Evolutionary conservation across 2,329 filamentous ascomycete species (phyloP), one percentile per base, ranked within the genome.

Genomic region (Ascochyta fabae): DNA sequence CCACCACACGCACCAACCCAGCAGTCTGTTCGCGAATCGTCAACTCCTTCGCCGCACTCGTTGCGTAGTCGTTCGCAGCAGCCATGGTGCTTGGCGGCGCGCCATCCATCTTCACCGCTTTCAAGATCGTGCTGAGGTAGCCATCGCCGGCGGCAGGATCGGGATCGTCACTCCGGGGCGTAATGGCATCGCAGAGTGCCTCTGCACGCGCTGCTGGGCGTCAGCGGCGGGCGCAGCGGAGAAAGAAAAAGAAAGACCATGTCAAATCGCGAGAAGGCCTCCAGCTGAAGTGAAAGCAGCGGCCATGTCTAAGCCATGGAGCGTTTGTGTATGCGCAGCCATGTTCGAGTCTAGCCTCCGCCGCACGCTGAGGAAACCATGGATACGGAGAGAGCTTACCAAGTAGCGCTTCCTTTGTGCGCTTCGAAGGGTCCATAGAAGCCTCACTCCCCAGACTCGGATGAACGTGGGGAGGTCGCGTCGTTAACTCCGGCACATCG

Each of bases 1-100:
- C 16, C 23, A 29, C 29, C 15, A 12, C 6, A 63, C 77, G 53
- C 70, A 86, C 84, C 70, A 88, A 70, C 13, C 83, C 82, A 10
- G 83, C 80, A 4, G 83, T 84, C 65, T 87, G 84, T 6, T 85
- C 82, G 53, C 84, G 80, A 29, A 87, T 81, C 56, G 85, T 80
- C 56, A 85, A 83, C 16, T 83, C 81, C 59, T 83, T 82, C 15
- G 84, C 79, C 5, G 85, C 84, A 3, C 83, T 84, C 15, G 80
- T 78, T 22, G 81, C 82, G 57, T 84, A 79, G 63, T 84, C 84
- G 33, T 77, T 77, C 36, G 78, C 79, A 3, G 56, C 56, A 38
- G 65, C 53, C 31, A 59, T 60, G 33, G 54, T 65, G 12, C 60
- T 60, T 13, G 53, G 53, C 16, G 53, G 48, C 34, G 83, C 75